phyloP scores from a whole-genome alignment of 495 filamentous ascomycete species.

The Xylaria venustula region DNA sequence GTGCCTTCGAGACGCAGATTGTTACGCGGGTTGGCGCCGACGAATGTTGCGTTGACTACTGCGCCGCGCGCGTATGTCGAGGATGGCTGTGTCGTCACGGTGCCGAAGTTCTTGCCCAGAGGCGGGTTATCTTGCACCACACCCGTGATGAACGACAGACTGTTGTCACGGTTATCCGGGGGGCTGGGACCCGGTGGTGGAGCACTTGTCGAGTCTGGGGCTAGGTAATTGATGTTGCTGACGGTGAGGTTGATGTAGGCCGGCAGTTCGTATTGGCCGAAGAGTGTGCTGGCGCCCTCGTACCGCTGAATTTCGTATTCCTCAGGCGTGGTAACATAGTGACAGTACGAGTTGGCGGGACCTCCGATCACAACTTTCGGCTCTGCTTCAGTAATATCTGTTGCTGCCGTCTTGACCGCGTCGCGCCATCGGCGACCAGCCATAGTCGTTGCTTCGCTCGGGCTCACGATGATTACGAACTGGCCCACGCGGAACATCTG shows the following conservation, averaged over 20 bases:
- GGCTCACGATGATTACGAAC: slow-evolving; percentile 79
- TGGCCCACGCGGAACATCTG: slow-evolving; percentile 90
- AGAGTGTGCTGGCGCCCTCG: slow-evolving; percentile 93
- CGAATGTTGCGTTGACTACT: slow-evolving; percentile 68
- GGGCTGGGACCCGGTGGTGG: slow-evolving; percentile 64
- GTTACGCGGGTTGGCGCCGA: slow-evolving; percentile 89
- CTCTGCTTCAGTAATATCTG: slow-evolving; percentile 28
- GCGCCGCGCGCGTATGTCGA: slow-evolving; percentile 60
- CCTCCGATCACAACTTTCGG: slow-evolving; percentile 72
- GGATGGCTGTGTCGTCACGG: slow-evolving; percentile 57
- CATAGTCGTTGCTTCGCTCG: slow-evolving; percentile 93
- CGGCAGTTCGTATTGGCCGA: slow-evolving; percentile 76
- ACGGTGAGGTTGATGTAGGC: slow-evolving; percentile 85
- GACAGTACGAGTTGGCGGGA: slow-evolving; percentile 90
- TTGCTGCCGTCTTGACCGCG: slow-evolving; percentile 60
- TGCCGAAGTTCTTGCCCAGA: slow-evolving; percentile 68
- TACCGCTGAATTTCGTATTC: slow-evolving; percentile 91
- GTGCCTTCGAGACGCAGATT: slow-evolving; percentile 79
- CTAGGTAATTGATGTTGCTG: slow-evolving; percentile 67
- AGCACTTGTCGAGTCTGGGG: slow-evolving; percentile 42
- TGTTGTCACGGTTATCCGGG: slow-evolving; percentile 72
- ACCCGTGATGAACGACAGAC: slow-evolving; percentile 73
- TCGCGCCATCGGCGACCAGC: slow-evolving; percentile 85
- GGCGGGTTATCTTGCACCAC: slow-evolving; percentile 75
- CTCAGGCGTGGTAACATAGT: slow-evolving; percentile 87